Evolutionary conservation across 305 asterid genomes (phyloP), one percentile per base, ranked within the genome.

Genomic region (Fraxinus ornus): DNA sequence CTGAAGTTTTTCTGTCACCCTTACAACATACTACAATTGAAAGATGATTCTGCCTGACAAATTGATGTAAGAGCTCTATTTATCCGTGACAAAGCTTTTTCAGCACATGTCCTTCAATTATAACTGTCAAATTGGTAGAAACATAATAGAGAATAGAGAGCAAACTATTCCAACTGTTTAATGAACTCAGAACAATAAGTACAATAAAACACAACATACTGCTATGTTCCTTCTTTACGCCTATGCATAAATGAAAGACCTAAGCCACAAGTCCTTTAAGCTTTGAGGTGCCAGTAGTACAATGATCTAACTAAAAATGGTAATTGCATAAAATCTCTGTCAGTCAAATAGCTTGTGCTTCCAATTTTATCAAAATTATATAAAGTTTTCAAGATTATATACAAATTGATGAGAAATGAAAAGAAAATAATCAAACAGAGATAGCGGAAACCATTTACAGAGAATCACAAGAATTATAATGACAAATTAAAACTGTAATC

Each of bases 41-140:
- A 33, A n/a, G 17, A 76, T 32, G 73, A 21, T 44, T 37, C 6
- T 21, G 39, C 76, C 35, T 37, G 75, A 55, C 39, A 24, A 32
- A 55, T 75, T 17, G 60, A 30, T 24, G 15, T 1, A 78, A 64
- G 78, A 86, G 83, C 36, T 75, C 35, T 28, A 79, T n/a, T 78
- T 36, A 15, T 86, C 82, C 17, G 12, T 49, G 28, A 41, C 66
- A 73, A 57, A 80, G 52, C 4, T 41, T 10, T 41, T 41, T 41
- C 52, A 2, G 52, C 52, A 10, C 12, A 15, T 0, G 52, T 41
- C 10, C 17, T 41, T 41, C 52, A 41, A 41, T 41, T 41, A 9
- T 9, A 41, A 41, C 52, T 10, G 52, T 7, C 12, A 37, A 37
- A 37, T 7, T 37, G 12, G 47, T 7, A 37, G 47, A 8, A 37